A percentile compares a stretch with the other conserved stretches of the same genome.
phyloP scores from a whole-genome alignment of 2,329 filamentous ascomycete genomes.

The Salinomyces thailandicus region DNA sequence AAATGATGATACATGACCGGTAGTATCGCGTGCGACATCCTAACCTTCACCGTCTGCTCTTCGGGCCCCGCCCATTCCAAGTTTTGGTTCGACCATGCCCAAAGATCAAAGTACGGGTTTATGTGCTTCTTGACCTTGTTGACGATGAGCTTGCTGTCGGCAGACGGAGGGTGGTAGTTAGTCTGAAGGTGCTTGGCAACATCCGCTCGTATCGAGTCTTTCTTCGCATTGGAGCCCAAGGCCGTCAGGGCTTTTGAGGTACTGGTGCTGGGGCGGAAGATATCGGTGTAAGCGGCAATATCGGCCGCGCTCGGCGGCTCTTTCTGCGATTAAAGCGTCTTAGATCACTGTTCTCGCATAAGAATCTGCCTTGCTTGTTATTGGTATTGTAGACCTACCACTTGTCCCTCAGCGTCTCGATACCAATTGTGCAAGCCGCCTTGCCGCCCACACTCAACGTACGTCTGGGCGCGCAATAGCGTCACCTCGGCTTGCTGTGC shows the following conservation, averaged over 20 bases:
- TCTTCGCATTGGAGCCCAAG: slow-evolving; percentile 55
- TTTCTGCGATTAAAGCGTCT: slow-evolving; percentile 9
- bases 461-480: slow-evolving; percentile 39
- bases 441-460: slow-evolving; percentile 37
- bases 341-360: slow-evolving; percentile 6
- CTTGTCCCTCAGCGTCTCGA: slow-evolving; percentile 29
- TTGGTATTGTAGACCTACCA: slow-evolving; percentile 19
- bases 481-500: slow-evolving; percentile 40
- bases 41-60: slow-evolving; percentile 41
- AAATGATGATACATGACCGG: slow-evolving; percentile 72
- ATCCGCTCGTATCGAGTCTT: slow-evolving; percentile 48
- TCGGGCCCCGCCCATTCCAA: slow-evolving; percentile 57
- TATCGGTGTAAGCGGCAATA: slow-evolving; percentile 53
- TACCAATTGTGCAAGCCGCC: slow-evolving; percentile 45
- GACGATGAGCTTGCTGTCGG: slow-evolving; percentile 22
- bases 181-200: slow-evolving; percentile 47
- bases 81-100: slow-evolving; percentile 52
- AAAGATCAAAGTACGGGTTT: slow-evolving; percentile 61
- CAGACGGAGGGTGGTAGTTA: slow-evolving; percentile 42
- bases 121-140: slow-evolving; percentile 35
- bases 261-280: slow-evolving; percentile 53
- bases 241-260: slow-evolving; percentile 53
- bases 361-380: slow-evolving; percentile 1
- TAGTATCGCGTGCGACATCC: slow-evolving; percentile 55
- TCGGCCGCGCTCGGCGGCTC: slow-evolving; percentile 45